phyloP scores from a whole-genome alignment of 1,284 basidiomycete species.

The Inonotus hispidus region DNA sequence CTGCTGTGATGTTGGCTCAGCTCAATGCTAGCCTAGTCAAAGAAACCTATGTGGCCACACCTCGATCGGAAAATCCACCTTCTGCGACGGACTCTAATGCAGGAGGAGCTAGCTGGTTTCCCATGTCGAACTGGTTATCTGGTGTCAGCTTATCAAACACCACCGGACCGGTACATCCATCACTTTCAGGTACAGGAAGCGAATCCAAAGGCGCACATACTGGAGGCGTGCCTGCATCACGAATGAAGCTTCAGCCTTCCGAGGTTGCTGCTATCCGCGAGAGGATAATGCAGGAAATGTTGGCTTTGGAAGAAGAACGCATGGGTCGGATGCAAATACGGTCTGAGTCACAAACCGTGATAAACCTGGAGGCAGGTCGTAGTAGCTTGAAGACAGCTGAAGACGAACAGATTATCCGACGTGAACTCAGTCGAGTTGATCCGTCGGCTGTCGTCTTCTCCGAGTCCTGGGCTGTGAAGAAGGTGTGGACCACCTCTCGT shows the following conservation, averaged over 20 bases:
- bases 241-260: constrained; percentile 65
- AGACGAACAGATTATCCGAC: constrained; percentile 88
- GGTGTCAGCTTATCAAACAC: constrained; percentile 8
- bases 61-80: background rate
- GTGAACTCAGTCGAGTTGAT: constrained; percentile 95
- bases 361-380: constrained; percentile 40
- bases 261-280: constrained; percentile 90
- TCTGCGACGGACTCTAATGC: background rate
- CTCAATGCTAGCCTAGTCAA: constrained; percentile 80
- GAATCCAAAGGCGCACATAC: constrained; percentile 23
- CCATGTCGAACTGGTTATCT: constrained; percentile 16
- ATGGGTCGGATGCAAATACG: constrained; percentile 90
- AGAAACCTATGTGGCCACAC: constrained; percentile 23
- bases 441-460: constrained; percentile 92
- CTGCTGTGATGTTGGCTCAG: constrained; percentile 97
- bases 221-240: constrained; percentile 30
- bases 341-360: constrained; percentile 49
- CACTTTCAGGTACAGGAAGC: constrained; percentile 25
- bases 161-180: constrained; percentile 28
- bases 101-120: constrained; percentile 6
- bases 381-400: constrained; percentile 63
- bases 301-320: constrained; percentile 92
- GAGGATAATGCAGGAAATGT: constrained; percentile 99
- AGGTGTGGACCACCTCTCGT: constrained; percentile 41
- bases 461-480: constrained; percentile 94